Evolutionary conservation across 176 grass and related monocot genomes (phyloP).

Genomic region (Miscanthus lutarioriparius): DNA sequence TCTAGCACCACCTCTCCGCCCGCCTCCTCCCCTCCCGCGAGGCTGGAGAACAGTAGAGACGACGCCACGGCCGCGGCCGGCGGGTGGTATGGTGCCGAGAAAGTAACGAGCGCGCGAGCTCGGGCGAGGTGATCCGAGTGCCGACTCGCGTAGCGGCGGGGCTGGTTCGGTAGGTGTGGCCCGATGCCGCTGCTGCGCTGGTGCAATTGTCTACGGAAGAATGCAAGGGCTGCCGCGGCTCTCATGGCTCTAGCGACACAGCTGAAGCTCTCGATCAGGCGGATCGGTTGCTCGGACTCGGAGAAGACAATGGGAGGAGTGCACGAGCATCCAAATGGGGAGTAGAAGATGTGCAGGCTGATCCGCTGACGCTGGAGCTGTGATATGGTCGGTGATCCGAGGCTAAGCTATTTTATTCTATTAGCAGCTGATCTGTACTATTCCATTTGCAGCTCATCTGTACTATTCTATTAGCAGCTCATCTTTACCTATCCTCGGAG

Average conservation of each 20-base stretch:
- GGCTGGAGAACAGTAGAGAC: conserved; percentile 34
- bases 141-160: not conserved
- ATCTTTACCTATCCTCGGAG: not conserved
- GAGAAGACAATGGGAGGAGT: not conserved
- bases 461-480: not conserved
- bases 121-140: not conserved
- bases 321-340: not conserved
- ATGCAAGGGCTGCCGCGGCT: not conserved
- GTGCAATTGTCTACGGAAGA: not conserved
- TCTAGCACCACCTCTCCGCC: not conserved
- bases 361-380: not conserved
- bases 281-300: not conserved
- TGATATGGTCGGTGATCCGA: not conserved
- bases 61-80: not conserved
- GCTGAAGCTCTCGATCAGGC: not conserved
- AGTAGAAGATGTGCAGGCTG: not conserved
- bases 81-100: not conserved
- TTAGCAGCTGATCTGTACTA: not conserved
- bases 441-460: not conserved
- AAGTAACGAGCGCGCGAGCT: not conserved
- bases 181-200: not conserved
- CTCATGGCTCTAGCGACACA: not conserved
- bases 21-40: not conserved
- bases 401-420: not conserved
- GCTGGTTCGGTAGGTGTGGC: not conserved